Conservation (phyloP, 2,329 filamentous ascomycete species). For the Talaromyces sp. region DNA sequence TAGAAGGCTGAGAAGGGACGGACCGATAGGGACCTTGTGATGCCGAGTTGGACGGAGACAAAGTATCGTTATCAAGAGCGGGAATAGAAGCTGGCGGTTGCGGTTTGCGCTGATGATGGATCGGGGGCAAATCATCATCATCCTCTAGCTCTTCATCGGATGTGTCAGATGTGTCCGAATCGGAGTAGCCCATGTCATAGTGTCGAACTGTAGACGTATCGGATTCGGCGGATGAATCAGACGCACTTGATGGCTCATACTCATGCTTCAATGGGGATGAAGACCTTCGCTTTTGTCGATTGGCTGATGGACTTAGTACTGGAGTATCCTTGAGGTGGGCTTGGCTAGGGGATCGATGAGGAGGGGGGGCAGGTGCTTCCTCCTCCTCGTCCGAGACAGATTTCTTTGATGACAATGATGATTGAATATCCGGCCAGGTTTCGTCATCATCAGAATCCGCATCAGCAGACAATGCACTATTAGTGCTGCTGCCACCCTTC, state of each 20-base stretch:
- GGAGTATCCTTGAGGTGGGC: slow-evolving; percentile 40
- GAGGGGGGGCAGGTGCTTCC: slow-evolving; percentile 41
- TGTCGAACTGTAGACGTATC: slow-evolving; percentile 53
- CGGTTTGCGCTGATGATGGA: slow-evolving; percentile 31
- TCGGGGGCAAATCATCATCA: slow-evolving; percentile 34
- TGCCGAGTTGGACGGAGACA: slow-evolving; percentile 75
- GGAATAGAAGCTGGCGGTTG: slow-evolving; percentile 34
- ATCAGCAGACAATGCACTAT: slow-evolving; percentile 11
- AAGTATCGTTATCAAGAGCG: slow-evolving; percentile 51
- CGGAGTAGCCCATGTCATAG: slow-evolving; percentile 44
- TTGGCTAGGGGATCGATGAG: slow-evolving; percentile 51
- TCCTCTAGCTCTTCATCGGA: slow-evolving; percentile 54
- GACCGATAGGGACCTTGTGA: slow-evolving; percentile 66
- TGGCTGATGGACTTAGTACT: slow-evolving; percentile 45
- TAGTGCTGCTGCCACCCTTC: slow-evolving; percentile 30
- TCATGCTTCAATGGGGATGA: slow-evolving; percentile 97
- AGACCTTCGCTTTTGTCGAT: slow-evolving; percentile 59
- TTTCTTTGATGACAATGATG: slow-evolving; percentile 14
- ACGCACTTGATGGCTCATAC: slow-evolving; percentile 78
- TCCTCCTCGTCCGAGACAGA: slow-evolving; percentile 24
- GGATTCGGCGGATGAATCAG: slow-evolving; percentile 56
- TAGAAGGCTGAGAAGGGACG: slow-evolving; percentile 43
- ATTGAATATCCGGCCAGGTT: slow-evolving; percentile 25
- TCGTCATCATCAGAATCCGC: slow-evolving; percentile 22
- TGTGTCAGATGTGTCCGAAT: slow-evolving; percentile 43